Evolutionary conservation across 441 rosid genomes (phyloP).

Genomic region (Melastoma candidum): DNA sequence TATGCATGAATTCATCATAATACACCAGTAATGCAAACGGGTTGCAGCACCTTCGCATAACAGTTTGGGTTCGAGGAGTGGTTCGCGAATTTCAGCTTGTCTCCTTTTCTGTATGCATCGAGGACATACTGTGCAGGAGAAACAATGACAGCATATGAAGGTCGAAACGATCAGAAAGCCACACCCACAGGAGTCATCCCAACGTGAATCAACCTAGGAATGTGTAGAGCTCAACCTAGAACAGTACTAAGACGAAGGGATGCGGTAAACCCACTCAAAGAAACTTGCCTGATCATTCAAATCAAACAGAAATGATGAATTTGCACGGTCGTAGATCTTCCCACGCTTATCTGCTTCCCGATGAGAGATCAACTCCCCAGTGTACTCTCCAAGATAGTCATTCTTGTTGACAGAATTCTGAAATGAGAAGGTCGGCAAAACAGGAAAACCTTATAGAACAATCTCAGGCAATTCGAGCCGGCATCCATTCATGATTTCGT

Average conservation of each 20-base stretch:
- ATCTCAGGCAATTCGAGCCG: background rate
- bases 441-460: background rate
- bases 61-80: conserved; percentile 85
- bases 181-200: no score
- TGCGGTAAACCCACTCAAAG: no score
- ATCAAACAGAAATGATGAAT: conserved; percentile 76
- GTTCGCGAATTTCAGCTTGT: conserved; percentile 83
- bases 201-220: no score
- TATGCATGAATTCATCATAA: background rate
- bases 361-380: conserved; percentile 78
- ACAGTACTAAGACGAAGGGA: no score
- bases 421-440: conserved; percentile 14
- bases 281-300: conserved; percentile 79
- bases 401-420: conserved; percentile 63
- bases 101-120: conserved; percentile 81
- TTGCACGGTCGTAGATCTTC: conserved; percentile 51
- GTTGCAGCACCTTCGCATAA: conserved; percentile 58
- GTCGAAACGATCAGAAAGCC: background rate
- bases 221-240: no score
- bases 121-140: conserved; percentile 46
- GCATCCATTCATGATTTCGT: background rate
- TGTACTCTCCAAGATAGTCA: conserved; percentile 89
- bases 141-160: conserved; percentile 6
- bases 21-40: background rate
- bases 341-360: conserved; percentile 86